Evolutionary conservation across 2,329 filamentous ascomycete species (phyloP).

Genomic region (Diaporthe sp.): DNA sequence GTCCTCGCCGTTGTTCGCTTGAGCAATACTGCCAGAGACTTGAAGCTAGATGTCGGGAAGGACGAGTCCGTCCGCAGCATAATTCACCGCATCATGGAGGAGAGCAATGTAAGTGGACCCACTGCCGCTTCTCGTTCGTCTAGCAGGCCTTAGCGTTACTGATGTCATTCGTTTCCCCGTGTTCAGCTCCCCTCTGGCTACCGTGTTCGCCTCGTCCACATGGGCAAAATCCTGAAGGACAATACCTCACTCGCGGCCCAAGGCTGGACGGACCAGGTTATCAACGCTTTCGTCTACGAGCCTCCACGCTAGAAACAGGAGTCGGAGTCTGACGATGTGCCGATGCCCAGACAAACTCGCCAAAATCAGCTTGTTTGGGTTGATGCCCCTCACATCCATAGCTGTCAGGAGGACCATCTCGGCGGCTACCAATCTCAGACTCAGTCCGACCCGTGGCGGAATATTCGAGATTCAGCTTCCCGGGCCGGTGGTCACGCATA

Average conservation of each 20-base stretch:
- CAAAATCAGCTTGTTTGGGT: not conserved
- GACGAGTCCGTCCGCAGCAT: slow-evolving; percentile 76
- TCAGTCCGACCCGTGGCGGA: not conserved
- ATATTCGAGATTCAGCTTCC: not conserved
- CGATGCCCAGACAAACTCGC: not conserved
- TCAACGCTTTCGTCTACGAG: slow-evolving; percentile 81
- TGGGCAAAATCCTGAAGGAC: slow-evolving; percentile 85
- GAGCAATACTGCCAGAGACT: slow-evolving; percentile 76
- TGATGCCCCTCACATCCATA: not conserved
- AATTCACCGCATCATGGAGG: slow-evolving; percentile 72
- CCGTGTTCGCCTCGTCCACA: slow-evolving; percentile 78
- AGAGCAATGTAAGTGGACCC: slow-evolving; percentile 69
- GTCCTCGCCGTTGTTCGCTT: slow-evolving; percentile 73
- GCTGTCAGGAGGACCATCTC: not conserved
- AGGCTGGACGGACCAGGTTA: slow-evolving; percentile 81
- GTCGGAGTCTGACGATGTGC: not conserved
- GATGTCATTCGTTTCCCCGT: not conserved
- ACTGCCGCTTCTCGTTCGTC: too few species aligned
- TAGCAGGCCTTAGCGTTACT: not conserved
- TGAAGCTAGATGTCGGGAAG: slow-evolving; percentile 69
- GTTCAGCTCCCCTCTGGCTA: slow-evolving; percentile 16
- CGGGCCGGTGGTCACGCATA: not conserved
- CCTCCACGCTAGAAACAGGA: slow-evolving; percentile 28
- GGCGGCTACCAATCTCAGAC: not conserved
- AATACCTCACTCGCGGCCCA: slow-evolving; percentile 74